phyloP scores from a whole-genome alignment of 305 asterid genomes.

The Solanum hybrid region DNA sequence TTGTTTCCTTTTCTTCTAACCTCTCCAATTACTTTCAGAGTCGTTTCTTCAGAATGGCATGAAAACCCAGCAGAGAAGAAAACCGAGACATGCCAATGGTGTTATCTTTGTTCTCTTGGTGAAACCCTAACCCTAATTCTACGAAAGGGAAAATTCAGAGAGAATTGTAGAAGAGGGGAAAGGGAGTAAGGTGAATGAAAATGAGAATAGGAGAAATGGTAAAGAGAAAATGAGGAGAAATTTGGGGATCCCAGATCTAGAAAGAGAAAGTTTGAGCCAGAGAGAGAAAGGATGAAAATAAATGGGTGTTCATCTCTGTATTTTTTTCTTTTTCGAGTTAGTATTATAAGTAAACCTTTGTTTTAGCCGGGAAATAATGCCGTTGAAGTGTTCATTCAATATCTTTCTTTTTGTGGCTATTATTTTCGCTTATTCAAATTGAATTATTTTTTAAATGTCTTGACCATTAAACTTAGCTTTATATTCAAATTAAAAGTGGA shows the following conservation, averaged over 20 bases:
- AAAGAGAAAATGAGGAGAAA: constrained; percentile 16
- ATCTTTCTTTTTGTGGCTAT: background rate
- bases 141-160: background rate
- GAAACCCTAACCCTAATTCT: constrained; percentile 40
- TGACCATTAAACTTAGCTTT: background rate
- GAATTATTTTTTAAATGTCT: background rate
- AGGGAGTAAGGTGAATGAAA: constrained; percentile 5
- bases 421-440: background rate
- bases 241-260: constrained; percentile 43
- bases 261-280: constrained; percentile 15
- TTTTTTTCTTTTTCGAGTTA: background rate
- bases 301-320: constrained; percentile 5
- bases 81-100: background rate
- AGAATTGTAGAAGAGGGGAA: constrained; percentile 8
- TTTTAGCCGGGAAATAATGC: constrained; percentile 33
- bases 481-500: background rate
- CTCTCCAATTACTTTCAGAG: constrained; percentile 5
- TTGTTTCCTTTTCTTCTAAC: background rate
- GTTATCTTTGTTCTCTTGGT: too few relatives aligned
- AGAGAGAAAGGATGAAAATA: constrained; percentile 11
- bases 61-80: background rate
- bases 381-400: constrained; percentile 26
- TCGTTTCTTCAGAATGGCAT: background rate
- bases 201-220: background rate
- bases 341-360: background rate